Evolutionary conservation across 768 basidiomycete species (phyloP), one percentile per base, ranked within the genome.

Genomic region (Megacollybia marginata): DNA sequence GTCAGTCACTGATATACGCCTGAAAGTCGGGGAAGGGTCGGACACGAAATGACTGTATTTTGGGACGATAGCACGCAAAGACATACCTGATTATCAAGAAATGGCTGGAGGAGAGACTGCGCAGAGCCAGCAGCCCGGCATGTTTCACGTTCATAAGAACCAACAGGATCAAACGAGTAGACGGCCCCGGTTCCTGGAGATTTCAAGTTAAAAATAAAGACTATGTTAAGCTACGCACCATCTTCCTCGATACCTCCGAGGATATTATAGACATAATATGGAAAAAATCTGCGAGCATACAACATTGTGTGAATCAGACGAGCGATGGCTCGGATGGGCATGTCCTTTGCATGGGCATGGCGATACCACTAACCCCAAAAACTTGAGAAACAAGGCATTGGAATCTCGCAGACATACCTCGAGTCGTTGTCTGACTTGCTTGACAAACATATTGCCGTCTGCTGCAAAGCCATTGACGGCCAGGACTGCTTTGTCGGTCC

Each of bases 161-260:
- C 96, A 32, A 98, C 92, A 35, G 96, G 96, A 69, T 99, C 96
- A 67, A 96, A 99, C n/a, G 95, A 97, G 75, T 99, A 99, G 31
- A 99, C 94, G 9, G 95, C 92, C 47, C 96, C 96, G 34, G 90
- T 82, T 10, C 94, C 92, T 95, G 63, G 3, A 31, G 23, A 16
- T 16, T 13, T 28, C 18, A 13, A 31, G 23, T 35, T 9, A 36
- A 31, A 8, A 23, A 40, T 4, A 32, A 8, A 13, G 31, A 31
- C 8, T 38, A 16, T 13, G 4, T 34, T 9, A 43, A 33, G 18
- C 34, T 48, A 76, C 87, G 57, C 60, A 93, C 93, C 93, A 63
- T 96, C 93, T 62, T 93, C 93, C 65, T 97, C 93, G 54, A 96
- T 91, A 42, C 93, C 93, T 47, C 92, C 91, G 33, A 97, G 82